Conservation (phyloP, 2,329 filamentous ascomycete genomes). For the Elsinoe ampelina region DNA sequence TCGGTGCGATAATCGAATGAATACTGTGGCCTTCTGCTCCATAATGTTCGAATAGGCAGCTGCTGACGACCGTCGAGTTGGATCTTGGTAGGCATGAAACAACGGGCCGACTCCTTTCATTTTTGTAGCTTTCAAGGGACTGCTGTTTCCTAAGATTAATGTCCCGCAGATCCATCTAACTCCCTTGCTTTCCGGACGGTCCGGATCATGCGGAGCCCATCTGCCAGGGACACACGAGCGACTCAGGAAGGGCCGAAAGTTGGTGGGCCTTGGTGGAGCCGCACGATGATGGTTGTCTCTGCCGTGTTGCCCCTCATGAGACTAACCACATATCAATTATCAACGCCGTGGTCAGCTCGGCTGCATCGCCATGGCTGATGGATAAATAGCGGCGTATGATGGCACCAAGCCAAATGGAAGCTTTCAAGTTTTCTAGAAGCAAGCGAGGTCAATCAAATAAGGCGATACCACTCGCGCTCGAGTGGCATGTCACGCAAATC, state of each 20-base stretch:
- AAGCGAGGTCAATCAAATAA: background rate
- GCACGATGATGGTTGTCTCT: background rate
- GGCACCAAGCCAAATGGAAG: background rate
- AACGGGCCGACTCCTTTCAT: background rate
- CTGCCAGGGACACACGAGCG: background rate
- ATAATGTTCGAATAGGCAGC: background rate
- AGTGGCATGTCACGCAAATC: too few species aligned
- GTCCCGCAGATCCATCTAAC: background rate
- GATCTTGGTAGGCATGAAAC: conserved; percentile 3
- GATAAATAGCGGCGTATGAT: background rate
- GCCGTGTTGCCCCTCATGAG: background rate
- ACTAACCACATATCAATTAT: background rate
- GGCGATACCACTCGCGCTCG: background rate
- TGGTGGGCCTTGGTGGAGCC: background rate
- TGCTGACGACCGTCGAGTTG: background rate
- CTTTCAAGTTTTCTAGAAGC: background rate
- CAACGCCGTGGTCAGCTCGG: background rate
- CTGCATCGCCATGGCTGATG: background rate
- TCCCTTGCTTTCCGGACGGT: background rate
- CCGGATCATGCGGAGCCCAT: background rate
- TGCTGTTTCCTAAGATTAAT: background rate
- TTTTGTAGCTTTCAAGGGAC: background rate
- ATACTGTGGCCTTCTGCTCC: too few species aligned
- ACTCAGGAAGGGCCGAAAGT: background rate
- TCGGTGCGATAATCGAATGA: background rate